Evolutionary conservation across 2,329 filamentous ascomycete genomes (phyloP), one percentile per base, ranked within the genome.

Genomic region (Pseudopyricularia cyperi): DNA sequence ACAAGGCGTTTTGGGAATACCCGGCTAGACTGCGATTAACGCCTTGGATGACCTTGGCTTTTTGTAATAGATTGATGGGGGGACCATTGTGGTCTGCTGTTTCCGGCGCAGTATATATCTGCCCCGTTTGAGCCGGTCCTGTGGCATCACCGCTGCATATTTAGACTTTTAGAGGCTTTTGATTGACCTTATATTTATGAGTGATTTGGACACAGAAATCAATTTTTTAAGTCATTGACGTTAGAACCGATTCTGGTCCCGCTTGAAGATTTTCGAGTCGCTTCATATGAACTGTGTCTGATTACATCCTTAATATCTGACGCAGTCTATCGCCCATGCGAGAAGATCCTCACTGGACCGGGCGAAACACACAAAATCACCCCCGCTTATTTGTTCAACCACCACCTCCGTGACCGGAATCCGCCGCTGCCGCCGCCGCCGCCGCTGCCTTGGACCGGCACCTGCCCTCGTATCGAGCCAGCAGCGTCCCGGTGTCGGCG

Each of bases 381-480:
- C n/a, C n/a, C n/a, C n/a, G n/a, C n/a, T n/a, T n/a, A n/a, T n/a
- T n/a, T n/a, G n/a, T n/a, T n/a, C n/a, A n/a, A n/a, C 35, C 35
- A 39, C n/a, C n/a, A 19, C 35, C n/a, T n/a, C n/a, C n/a, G n/a
- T n/a, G 35, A 14, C 39, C 39, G 17, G n/a, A 11, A 42, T 17
- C 17, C 17, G 39, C 19, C 2, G 8, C 37, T 19, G n/a, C 5
- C 46, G 42, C 7, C 8, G 26, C 7, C 19, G 34, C 44, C 15
- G 28, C 6, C 44, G 46, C 46, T 48, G 52, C 44, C 55, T 62
- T 73, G 34, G 64, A 60, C 9, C 55, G 56, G 53, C 73, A 76
- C 57, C 64, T 72, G 22, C 49, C 57, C 56, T 70, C 63, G 50
- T 79, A 79, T 34, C 65, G 61, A 42, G 54, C 52, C 42, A 79